Evolutionary conservation across 2,329 filamentous ascomycete species (phyloP).

Genomic region (Calonectria leucothoes): DNA sequence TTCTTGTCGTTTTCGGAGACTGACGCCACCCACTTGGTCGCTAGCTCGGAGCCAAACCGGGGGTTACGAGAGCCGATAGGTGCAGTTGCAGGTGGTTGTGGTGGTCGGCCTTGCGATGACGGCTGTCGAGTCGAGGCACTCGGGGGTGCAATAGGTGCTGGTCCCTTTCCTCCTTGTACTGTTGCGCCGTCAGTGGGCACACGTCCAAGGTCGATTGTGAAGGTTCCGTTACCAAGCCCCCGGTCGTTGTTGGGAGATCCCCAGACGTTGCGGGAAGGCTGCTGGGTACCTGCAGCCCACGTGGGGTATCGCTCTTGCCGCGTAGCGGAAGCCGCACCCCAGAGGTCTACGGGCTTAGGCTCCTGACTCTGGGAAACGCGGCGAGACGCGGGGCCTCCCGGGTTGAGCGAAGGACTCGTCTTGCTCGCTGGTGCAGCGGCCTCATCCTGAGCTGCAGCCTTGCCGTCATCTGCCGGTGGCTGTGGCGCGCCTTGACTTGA

Average conservation of each 20-base stretch:
- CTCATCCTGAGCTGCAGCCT: slow-evolving; percentile 19
- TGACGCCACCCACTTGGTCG: slow-evolving; percentile 56
- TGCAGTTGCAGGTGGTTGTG: slow-evolving; percentile 44
- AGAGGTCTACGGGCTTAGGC: slow-evolving; percentile 47
- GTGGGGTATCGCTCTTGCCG: slow-evolving; percentile 61
- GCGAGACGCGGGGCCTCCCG: slow-evolving; percentile 34
- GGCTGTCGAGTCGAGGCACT: slow-evolving; percentile 35
- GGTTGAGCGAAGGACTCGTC: slow-evolving; percentile 27
- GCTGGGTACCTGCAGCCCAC: slow-evolving; percentile 61
- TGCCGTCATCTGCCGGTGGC: slow-evolving; percentile 28
- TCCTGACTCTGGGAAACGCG: slow-evolving; percentile 49
- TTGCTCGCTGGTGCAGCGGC: slow-evolving; percentile 25
- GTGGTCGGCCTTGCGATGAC: slow-evolving; percentile 42
- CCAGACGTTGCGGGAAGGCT: slow-evolving; percentile 74
- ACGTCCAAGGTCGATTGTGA: slow-evolving; percentile 70
- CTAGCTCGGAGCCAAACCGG: slow-evolving; percentile 48
- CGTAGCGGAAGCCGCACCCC: slow-evolving; percentile 51
- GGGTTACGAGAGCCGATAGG: slow-evolving; percentile 47
- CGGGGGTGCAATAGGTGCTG: slow-evolving; percentile 59
- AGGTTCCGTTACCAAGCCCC: slow-evolving; percentile 82
- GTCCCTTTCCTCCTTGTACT: slow-evolving; percentile 50
- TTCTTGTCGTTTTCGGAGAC: slow-evolving; percentile 61
- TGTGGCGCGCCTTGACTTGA: slow-evolving; percentile 27
- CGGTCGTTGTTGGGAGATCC: slow-evolving; percentile 78
- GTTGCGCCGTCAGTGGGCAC: slow-evolving; percentile 52